phyloP scores from a whole-genome alignment of 108 stramenopile genomes.

The Cylindrotheca fusiformis region DNA sequence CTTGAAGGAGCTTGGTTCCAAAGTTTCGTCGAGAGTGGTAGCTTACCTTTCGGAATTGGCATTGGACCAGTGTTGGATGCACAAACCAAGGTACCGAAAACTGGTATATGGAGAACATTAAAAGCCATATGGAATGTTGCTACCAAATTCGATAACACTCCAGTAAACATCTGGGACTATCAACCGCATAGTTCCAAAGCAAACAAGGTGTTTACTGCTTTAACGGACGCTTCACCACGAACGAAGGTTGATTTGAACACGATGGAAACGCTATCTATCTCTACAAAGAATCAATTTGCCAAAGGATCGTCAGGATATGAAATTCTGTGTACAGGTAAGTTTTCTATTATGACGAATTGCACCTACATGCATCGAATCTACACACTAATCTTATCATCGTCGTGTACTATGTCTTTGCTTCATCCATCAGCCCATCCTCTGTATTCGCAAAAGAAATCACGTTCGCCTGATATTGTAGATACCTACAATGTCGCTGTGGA shows the following conservation, averaged over 20 bases:
- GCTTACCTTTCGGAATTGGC: slow-evolving; percentile 1
- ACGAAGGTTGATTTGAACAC: slow-evolving; percentile 17
- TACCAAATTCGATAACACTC: slow-evolving; percentile 34
- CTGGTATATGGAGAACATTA: background rate
- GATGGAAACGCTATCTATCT: slow-evolving; percentile 30
- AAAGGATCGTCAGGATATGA: slow-evolving; percentile 26
- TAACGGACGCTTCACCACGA: slow-evolving; percentile 44
- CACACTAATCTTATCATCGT: too few relatives aligned
- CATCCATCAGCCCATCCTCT: slow-evolving; percentile 32
- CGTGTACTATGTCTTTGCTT: too few relatives aligned
- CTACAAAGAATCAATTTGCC: slow-evolving; percentile 14
- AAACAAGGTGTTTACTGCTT: background rate
- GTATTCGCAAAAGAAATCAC: slow-evolving; percentile 14
- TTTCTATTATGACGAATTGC: background rate
- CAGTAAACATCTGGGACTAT: slow-evolving; percentile 45
- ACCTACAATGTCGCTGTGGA: slow-evolving; percentile 39
- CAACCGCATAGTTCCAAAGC: slow-evolving; percentile 1
- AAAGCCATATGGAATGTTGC: slow-evolving; percentile 1
- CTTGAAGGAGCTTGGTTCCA: slow-evolving; percentile 27
- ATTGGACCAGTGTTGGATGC: slow-evolving; percentile 37
- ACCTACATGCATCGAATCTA: too few relatives aligned
- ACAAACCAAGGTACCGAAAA: slow-evolving; percentile 5
- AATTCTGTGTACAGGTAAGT: slow-evolving; percentile 9
- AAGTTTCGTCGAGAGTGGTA: background rate
- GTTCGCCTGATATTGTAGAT: background rate